These are phyloP conservation scores for Prosopis cineraria DNA, from an alignment of 306 rosid species.

Conservation along the genomic window DNA sequence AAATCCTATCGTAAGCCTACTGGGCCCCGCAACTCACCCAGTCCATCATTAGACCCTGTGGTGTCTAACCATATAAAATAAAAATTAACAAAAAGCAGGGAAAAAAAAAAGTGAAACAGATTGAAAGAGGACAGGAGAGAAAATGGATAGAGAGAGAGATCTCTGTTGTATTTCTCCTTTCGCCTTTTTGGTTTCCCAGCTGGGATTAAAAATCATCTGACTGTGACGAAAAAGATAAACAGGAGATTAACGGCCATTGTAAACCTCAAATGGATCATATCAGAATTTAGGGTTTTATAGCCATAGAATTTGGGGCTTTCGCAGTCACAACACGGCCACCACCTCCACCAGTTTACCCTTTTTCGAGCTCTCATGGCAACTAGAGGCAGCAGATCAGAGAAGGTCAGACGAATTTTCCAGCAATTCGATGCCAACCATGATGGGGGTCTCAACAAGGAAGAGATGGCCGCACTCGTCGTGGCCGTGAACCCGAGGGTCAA, in stretches of 20 bases:
- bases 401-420: constrained; percentile 84
- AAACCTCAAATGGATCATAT: constrained; percentile 29
- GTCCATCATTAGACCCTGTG: constrained; percentile 7
- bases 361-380: constrained; percentile 66
- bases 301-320: constrained; percentile 22
- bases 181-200: background rate
- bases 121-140: background rate
- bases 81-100: background rate
- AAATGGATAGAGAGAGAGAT: background rate
- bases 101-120: background rate
- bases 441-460: constrained; percentile 87
- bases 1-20: background rate
- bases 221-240: background rate
- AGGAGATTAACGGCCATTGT: constrained; percentile 17
- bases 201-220: constrained; percentile 6
- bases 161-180: background rate
- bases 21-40: background rate
- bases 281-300: constrained; percentile 33
- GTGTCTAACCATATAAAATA: background rate
- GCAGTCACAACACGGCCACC: constrained; percentile 9
- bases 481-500: constrained; percentile 99
- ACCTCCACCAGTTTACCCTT: background rate
- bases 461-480: constrained; percentile 94
- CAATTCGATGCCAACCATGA: constrained; percentile 84
- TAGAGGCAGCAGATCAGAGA: constrained; percentile 98